Evolutionary conservation across 768 basidiomycete genomes (phyloP), one percentile per base, ranked within the genome.

Genomic region (Russula olivacea): DNA sequence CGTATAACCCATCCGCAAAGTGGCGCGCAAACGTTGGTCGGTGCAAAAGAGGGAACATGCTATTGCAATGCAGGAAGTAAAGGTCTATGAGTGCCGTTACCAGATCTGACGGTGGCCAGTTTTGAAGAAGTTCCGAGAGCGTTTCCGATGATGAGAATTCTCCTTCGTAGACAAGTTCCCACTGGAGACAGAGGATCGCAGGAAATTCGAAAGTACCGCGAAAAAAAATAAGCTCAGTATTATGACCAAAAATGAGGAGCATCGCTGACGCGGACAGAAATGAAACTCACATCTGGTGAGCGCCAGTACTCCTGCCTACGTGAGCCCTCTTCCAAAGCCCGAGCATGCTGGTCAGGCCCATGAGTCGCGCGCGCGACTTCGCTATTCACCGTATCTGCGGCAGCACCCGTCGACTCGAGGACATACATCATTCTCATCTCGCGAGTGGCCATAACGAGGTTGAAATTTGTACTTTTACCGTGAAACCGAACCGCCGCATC

Each of bases 41-140:
- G 69, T 93, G 89, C 32, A 94, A 76, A 21, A 93, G 73, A 9
- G 90, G 89, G 59, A 84, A 77, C 40, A 82, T 76, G 32, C 71
- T 69, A 69, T 92, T 88, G 55, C 79, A 72, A 62, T 85, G 77
- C 2, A 74, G 66, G 68, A 96, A 96, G 71, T 84, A 93, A 32
- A 86, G 75, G 43, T 82, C 75, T 66, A 94, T 82, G 34, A 97
- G 78, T 19, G 67, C 71, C 32, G 73, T 69, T 9, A 80, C 80
- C 19, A 93, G 81, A 61, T 87, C 85, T 17, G 73, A 69, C 0
- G 89, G 82, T 43, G 91, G 93, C 53, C 89, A 86, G 2, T 69
- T 76, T 72, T 47, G 71, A 65, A 17, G 80, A 67, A 63, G 78
- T 71, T 49, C 70, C 66, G 52, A 73, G 70, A 59, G 80, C 64